Conservation (phyloP, 176 grass and related monocot species). For the Oryza meyeriana region DNA sequence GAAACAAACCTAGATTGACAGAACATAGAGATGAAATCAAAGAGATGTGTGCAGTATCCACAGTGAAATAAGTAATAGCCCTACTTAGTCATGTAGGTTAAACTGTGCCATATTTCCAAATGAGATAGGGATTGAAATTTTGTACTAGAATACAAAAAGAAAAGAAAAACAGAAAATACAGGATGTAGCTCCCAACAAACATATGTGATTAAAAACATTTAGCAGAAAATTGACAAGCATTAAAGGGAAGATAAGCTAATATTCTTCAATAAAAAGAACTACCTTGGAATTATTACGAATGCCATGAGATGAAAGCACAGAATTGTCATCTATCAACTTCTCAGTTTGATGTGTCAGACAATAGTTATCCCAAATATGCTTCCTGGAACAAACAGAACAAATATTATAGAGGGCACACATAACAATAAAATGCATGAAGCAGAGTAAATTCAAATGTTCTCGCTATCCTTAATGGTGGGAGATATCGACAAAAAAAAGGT, state of each 20-base stretch:
- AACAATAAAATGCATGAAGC: neutral
- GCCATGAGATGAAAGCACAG: conserved; percentile 49
- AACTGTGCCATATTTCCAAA: neutral
- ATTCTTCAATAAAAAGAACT: conserved; percentile 12
- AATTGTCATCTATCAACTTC: conserved; percentile 82
- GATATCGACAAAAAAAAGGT: neutral
- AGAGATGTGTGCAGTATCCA: neutral
- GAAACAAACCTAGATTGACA: conserved; percentile 58
- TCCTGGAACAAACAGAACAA: conserved; percentile 44
- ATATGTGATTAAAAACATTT: neutral
- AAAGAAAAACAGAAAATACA: neutral
- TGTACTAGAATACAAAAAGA: neutral
- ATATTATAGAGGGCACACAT: neutral
- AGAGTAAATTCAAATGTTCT: neutral
- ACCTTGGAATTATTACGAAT: conserved; percentile 82
- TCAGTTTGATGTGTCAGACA: conserved; percentile 61
- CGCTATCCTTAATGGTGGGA: neutral
- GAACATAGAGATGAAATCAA: conserved; percentile 5
- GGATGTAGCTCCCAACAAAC: neutral
- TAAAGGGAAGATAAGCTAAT: neutral
- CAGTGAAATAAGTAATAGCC: neutral
- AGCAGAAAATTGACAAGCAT: neutral
- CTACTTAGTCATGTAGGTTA: neutral
- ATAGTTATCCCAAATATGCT: conserved; percentile 90
- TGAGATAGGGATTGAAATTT: neutral